Evolutionary conservation across 1,139 yeast species (phyloP), one percentile per base, ranked within the genome.

Genomic region (Suhomyces wounanorum): DNA sequence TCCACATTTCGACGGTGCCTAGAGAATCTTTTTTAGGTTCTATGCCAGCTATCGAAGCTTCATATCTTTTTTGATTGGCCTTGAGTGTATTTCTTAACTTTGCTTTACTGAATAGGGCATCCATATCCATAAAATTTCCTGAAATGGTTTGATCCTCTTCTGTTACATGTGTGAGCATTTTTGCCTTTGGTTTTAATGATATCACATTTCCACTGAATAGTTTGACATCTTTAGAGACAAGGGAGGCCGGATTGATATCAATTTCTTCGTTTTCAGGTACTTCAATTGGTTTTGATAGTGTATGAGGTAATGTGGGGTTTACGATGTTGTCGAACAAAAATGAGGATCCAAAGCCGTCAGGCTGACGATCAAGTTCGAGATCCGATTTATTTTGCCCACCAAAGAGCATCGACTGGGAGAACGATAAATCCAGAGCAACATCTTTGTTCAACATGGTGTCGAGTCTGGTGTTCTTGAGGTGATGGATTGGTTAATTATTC

Each of bases 1-100:
- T 82, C 89, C 89, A 85, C 8, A 85, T 64, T 39, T 61, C 59
- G 5, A 49, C 40, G 4, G 45, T 42, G n/a, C n/a, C 17, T 30
- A 9, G 4, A 1, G 16, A 17, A 13, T 17, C 7, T 23, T 28
- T 11, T 6, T 4, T 18, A 14, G 33, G 30, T 21, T 21, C 28
- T 8, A 13, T 30, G 13, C 40, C 43, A 3, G 25, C 35, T 10
- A n/a, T n/a, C 16, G 40, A 11, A 17, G 44, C 31, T 14, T 43
- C 26, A 8, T 55, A 48, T 21, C 56, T 58, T 26, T 52, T 42
- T 31, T 58, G 56, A 38, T 60, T 64, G 17, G 62, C 58, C 47
- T 66, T 65, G 37, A 62, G 53, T 16, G 61, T 52, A 42, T 66
- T 65, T 44, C 61, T 57, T 44, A 69, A 54, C 36, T 65, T 64